Conservation (phyloP, 164 flowering plant genomes). For the Piper betle region DNA sequence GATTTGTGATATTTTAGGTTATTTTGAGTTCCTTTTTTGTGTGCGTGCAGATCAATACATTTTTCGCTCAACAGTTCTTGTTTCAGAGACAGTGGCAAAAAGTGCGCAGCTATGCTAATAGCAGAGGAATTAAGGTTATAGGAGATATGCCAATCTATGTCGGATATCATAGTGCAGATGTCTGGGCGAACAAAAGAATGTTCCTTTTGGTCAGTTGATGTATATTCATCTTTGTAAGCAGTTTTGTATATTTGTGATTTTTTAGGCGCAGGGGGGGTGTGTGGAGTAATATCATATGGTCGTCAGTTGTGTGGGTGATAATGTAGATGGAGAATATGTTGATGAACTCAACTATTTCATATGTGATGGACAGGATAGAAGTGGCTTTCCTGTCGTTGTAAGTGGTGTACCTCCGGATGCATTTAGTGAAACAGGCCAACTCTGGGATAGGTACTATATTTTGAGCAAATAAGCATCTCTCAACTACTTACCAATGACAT, state of each 20-base stretch:
- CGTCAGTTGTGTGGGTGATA: neutral
- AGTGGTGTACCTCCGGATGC: conserved; percentile 99
- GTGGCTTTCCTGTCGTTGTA: conserved; percentile 76
- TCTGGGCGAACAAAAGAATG: conserved; percentile 87
- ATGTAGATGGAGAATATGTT: neutral
- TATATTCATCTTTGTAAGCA: too few relatives aligned
- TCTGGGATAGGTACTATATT: conserved; percentile 74
- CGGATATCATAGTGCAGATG: conserved; percentile 98
- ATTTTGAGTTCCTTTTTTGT: neutral
- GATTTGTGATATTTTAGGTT: neutral
- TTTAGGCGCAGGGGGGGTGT: too few relatives aligned
- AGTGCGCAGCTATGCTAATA: conserved; percentile 60
- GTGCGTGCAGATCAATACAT: conserved; percentile 50
- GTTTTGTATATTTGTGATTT: too few relatives aligned
- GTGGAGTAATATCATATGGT: neutral
- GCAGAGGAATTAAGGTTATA: conserved; percentile 79
- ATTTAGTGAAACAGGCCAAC: conserved; percentile 97
- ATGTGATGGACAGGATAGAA: conserved; percentile 44
- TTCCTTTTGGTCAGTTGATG: conserved; percentile 62
- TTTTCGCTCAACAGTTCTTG: conserved; percentile 83
- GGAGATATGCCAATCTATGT: conserved; percentile 99
- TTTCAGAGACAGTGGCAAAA: conserved; percentile 97
- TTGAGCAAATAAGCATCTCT: neutral
- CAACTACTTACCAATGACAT: neutral
- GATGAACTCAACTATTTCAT: neutral